Conservation (phyloP, 768 basidiomycete species). For the Russula earlei region DNA sequence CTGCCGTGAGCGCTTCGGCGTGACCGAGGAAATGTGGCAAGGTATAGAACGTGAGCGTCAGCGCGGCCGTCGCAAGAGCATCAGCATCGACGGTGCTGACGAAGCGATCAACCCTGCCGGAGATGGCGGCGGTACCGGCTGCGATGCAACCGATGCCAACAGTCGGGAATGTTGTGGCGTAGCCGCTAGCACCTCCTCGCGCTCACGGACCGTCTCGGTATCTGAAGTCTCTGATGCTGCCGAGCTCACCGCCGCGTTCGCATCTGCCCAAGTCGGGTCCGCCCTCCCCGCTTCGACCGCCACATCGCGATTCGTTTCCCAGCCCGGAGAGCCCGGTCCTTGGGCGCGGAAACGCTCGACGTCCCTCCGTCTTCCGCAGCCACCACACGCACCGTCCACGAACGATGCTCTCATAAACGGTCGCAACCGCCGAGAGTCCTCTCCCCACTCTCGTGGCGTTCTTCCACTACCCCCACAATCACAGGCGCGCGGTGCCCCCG, state of each 20-base stretch:
- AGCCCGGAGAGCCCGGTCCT: background rate
- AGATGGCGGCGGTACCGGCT: background rate
- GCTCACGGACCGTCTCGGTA: slow-evolving; percentile 9
- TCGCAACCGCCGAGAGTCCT: slow-evolving; percentile 5
- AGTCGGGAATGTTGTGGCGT: background rate
- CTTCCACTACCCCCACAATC: background rate
- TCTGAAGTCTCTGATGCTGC: slow-evolving; percentile 5
- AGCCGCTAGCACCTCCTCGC: background rate
- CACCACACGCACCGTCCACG: background rate
- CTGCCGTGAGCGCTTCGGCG: slow-evolving; percentile 18
- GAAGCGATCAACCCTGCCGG: background rate
- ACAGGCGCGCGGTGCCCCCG: background rate
- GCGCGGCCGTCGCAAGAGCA: slow-evolving; percentile 13
- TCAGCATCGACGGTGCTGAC: slow-evolving; percentile 7
- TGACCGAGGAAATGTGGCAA: slow-evolving; percentile 18
- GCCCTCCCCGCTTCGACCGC: background rate
- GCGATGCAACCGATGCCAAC: background rate
- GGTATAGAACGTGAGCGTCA: slow-evolving; percentile 13
- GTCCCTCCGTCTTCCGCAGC: background rate
- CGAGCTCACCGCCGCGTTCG: background rate
- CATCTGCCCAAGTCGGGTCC: background rate
- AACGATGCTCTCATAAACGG: background rate
- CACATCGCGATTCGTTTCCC: background rate
- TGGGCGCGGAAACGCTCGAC: slow-evolving; percentile 9
- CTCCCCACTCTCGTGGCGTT: slow-evolving; percentile 1